Base-by-base conservation (phyloP, 1,284 basidiomycete species). In the Austroboletus rostrupii region DNA sequence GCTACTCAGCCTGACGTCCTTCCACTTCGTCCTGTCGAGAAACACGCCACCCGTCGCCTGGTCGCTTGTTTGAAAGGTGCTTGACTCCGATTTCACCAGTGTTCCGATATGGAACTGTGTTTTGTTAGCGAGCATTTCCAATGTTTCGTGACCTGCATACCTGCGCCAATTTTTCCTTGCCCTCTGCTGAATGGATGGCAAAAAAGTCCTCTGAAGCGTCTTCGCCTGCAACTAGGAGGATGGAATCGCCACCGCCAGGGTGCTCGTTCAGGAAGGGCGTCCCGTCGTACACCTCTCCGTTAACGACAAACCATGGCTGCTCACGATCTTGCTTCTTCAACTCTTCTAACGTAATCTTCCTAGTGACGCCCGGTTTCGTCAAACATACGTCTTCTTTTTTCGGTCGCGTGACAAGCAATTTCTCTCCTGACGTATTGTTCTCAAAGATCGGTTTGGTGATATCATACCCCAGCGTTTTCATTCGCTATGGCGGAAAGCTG, bases 191-290 rank as follows among this genome's bases (percentile, higher is more conserved):
- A 59, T 80, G 78, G 44, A 80, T 78, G 2, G 77, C 76, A 62
- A 79, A 70, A 54, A 85, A 86, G 55, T 85, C 83, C 17, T 85
- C 82, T 1, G 79, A 76, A 0, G 80, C 79, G 55, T 87, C 85
- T 54, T 83, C 73, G 1, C 83, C 83, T 1, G 80, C 79, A 4
- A 80, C 76, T 12, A 82, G 65, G 11, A 73, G 67, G 52, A 87
- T 87, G 2, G 77, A 79, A 50, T 83, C 77, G 0, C 73, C 70
- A 3, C 85, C 84, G 16, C 85, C 85, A 0, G 84, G 84, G 59
- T 87, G 84, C 17, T 80, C 76, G 19, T 72, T 67, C 32, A 86
- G 67, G 61, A 79, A 86, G 3, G 62, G 65, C 0, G 79, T 79
- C 1, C 74, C 80, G 49, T 83, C 77, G 60, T 76, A 77, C 16